Percentiles rank a stretch among this genome's conserved stretches.
phyloP scores from a whole-genome alignment of 2,329 filamentous ascomycete species.

The Neonectria magnoliae region DNA sequence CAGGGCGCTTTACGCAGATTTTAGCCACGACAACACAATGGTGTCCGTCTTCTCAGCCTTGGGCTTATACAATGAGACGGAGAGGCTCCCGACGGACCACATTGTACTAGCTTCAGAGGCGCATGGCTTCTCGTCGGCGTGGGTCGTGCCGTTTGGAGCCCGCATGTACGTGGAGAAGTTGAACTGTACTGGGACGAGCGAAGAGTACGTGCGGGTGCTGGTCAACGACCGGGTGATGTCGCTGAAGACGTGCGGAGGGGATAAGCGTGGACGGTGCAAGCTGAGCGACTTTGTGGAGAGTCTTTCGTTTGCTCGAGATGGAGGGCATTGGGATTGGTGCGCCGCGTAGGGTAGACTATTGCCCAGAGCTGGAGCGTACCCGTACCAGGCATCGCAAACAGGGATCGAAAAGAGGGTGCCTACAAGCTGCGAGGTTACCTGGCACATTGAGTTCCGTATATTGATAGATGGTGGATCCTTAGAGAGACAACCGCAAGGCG shows the following conservation, averaged over 20 bases:
- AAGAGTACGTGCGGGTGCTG: conserved; percentile 81
- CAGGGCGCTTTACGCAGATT: conserved; percentile 81
- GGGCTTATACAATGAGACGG: conserved; percentile 77
- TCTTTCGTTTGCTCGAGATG: conserved; percentile 75
- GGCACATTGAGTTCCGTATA: neutral
- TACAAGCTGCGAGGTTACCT: neutral
- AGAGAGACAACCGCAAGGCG: neutral
- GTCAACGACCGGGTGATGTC: conserved; percentile 86
- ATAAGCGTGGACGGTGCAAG: conserved; percentile 75
- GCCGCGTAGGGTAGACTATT: neutral
- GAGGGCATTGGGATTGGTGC: conserved; percentile 73
- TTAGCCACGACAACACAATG: conserved; percentile 93
- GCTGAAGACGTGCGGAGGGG: conserved; percentile 74
- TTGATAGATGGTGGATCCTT: neutral
- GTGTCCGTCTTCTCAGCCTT: conserved; percentile 78
- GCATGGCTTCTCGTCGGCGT: conserved; percentile 78
- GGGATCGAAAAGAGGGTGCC: neutral
- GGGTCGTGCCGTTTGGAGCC: conserved; percentile 84
- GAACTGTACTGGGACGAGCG: conserved; percentile 64
- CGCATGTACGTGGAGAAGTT: conserved; percentile 91
- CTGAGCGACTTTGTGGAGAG: conserved; percentile 77
- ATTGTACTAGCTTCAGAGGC: conserved; percentile 62
- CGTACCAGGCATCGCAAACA: neutral
- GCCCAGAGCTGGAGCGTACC: neutral
- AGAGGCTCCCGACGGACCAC: conserved; percentile 61